These are phyloP conservation scores for Capsicum pubescens DNA, from an alignment of 257 asterid species.

Conservation along the genomic window DNA sequence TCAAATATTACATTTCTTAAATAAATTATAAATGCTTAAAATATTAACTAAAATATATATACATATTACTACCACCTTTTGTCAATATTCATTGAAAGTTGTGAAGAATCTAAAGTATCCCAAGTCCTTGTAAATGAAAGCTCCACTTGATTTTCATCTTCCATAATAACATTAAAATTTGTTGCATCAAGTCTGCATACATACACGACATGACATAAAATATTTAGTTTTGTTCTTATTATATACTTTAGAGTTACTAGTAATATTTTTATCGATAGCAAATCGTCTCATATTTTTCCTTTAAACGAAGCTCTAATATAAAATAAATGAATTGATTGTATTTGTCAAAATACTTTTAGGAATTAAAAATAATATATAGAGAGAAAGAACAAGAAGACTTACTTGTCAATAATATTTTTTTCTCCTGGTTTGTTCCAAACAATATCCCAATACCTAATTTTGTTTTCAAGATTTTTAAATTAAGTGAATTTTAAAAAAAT, in stretches of 20 bases:
- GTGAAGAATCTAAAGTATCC: conserved; percentile 31
- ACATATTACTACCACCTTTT: conserved; percentile 60
- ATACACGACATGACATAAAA: neutral
- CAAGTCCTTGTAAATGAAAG: conserved; percentile 63
- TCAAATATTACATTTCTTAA: neutral
- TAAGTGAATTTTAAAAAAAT: neutral
- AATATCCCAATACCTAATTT: conserved; percentile 82
- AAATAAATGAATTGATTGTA: neutral
- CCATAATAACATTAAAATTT: conserved; percentile 42
- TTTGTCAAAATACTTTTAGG: neutral
- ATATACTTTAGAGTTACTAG: neutral
- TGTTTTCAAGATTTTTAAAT: neutral
- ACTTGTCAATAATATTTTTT: conserved; percentile 51
- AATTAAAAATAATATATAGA: neutral
- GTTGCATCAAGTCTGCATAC: conserved; percentile 60
- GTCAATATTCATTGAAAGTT: conserved; percentile 74
- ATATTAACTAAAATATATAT: neutral
- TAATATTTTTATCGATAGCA: neutral
- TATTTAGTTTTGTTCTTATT: neutral
- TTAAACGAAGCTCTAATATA: neutral
- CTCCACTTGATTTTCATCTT: conserved; percentile 72
- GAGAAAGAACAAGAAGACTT: conserved; percentile 20
- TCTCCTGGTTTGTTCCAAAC: conserved; percentile 58
- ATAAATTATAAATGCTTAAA: neutral
- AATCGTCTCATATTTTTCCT: neutral